Evolutionary conservation across 2,329 filamentous ascomycete genomes (phyloP).

Genomic region (Microdochium paspali): DNA sequence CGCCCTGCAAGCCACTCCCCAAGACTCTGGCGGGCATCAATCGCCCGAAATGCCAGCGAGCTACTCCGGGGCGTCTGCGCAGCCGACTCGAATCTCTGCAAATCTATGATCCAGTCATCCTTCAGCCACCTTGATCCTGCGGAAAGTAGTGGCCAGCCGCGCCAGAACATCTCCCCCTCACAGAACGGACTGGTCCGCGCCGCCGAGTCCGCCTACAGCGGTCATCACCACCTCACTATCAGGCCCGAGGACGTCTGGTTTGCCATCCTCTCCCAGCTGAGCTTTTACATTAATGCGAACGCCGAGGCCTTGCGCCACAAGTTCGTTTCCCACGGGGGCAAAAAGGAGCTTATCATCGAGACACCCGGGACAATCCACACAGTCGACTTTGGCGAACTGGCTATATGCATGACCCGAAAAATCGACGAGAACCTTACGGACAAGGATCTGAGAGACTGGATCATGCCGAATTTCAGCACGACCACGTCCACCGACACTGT

Average conservation of each 20-base stretch:
- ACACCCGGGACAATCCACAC: constrained; percentile 7
- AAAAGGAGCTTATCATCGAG: constrained; percentile 13
- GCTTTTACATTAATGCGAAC: constrained; percentile 33
- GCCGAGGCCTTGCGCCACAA: constrained; percentile 29
- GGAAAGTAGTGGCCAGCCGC: background rate
- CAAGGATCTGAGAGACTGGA: constrained; percentile 30
- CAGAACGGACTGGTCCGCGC: constrained; percentile 28
- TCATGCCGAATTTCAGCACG: constrained; percentile 42
- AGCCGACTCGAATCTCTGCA: background rate
- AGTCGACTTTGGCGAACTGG: constrained; percentile 19
- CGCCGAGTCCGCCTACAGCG: constrained; percentile 28
- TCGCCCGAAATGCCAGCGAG: no score
- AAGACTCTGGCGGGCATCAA: no score
- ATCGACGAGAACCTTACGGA: constrained; percentile 32
- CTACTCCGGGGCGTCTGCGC: no score
- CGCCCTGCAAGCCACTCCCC: no score
- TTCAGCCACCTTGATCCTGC: background rate
- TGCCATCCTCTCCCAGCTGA: constrained; percentile 37
- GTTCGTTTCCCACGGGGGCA: constrained; percentile 32
- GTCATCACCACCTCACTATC: constrained; percentile 33
- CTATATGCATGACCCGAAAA: constrained; percentile 22
- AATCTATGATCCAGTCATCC: constrained; percentile 2
- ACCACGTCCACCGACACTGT: constrained; percentile 32
- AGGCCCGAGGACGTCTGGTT: constrained; percentile 46
- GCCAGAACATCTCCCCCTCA: background rate